phyloP scores from a whole-genome alignment of 495 filamentous ascomycete genomes.

The Collariella sp. region DNA sequence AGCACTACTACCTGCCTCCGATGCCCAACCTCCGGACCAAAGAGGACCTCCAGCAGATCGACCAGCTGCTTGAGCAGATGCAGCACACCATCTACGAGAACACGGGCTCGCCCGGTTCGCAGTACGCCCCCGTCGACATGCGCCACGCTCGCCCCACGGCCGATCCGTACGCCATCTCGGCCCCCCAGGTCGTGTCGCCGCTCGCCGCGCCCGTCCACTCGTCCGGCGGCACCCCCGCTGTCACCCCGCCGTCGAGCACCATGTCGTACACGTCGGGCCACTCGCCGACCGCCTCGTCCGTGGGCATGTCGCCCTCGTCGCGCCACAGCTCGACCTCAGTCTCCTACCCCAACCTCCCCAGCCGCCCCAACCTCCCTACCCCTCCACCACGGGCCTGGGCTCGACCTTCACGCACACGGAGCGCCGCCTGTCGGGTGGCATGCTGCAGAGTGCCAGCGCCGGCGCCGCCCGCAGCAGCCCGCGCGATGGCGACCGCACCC shows the following conservation, averaged over 20 bases:
- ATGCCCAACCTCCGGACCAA: constrained; percentile 86
- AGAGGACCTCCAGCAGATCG: constrained; percentile 82
- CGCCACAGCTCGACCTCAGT: constrained; percentile 51
- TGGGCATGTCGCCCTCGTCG: constrained; percentile 55
- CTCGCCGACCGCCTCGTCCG: constrained; percentile 63
- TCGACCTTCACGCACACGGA: constrained; percentile 71
- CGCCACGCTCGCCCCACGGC: constrained; percentile 44
- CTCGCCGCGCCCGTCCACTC: constrained; percentile 52
- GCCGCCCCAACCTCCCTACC: constrained; percentile 52
- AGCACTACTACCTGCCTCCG: constrained; percentile 70
- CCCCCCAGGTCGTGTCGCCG: constrained; percentile 49
- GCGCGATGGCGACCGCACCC: constrained; percentile 42
- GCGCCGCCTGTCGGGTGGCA: constrained; percentile 76
- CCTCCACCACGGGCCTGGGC: constrained; percentile 68
- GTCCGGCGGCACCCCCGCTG: constrained; percentile 59
- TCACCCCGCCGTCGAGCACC: constrained; percentile 83
- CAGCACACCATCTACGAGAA: constrained; percentile 90
- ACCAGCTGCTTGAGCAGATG: constrained; percentile 90
- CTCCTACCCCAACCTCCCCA: constrained; percentile 71
- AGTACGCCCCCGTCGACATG: constrained; percentile 45
- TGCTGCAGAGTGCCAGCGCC: constrained; percentile 67
- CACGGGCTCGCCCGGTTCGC: constrained; percentile 47
- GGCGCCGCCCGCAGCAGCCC: constrained; percentile 35
- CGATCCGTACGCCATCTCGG: constrained; percentile 46
- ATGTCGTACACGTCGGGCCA: constrained; percentile 79